Percentiles rank a stretch among this genome's conserved stretches.
phyloP scores from a whole-genome alignment of 257 asterid species.

The Voacanga thouarsii region DNA sequence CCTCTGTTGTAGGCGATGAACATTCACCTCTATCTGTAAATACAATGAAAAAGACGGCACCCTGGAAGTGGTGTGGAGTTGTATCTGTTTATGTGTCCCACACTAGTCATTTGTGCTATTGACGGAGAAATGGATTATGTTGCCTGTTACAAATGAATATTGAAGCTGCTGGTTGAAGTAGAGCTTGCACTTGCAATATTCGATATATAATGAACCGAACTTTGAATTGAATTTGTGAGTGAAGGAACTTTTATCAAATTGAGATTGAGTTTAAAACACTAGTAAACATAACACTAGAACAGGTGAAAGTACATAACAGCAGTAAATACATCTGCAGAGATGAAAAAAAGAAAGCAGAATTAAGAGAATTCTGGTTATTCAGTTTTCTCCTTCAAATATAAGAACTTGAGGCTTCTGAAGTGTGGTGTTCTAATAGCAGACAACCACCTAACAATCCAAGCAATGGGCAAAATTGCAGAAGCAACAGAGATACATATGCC shows the following conservation, averaged over 20 bases:
- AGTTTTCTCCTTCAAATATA: slow-evolving; percentile 13
- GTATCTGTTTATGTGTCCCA: neutral
- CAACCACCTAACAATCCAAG: slow-evolving; percentile 7
- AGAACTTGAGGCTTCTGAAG: neutral
- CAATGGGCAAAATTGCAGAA: slow-evolving; percentile 14
- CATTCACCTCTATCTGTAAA: slow-evolving; percentile 6
- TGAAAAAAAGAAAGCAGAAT: neutral
- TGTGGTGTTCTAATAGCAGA: slow-evolving; percentile 6
- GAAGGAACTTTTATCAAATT: too few species aligned
- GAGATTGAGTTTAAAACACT: too few species aligned
- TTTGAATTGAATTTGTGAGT: too few species aligned
- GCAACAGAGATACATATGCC: slow-evolving; percentile 17
- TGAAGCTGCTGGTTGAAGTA: neutral
- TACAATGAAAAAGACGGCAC: slow-evolving; percentile 1
- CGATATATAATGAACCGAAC: too few species aligned
- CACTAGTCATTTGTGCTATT: neutral
- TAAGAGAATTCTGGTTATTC: neutral
- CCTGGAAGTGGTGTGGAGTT: slow-evolving; percentile 5
- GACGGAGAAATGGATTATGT: neutral
- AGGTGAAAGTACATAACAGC: neutral
- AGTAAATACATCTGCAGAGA: neutral
- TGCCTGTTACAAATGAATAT: neutral
- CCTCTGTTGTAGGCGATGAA: slow-evolving; percentile 9
- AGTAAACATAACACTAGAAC: neutral
- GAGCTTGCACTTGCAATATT: neutral